Evolutionary conservation across 148 eudicot genomes (phyloP).

Genomic region (Heliosperma pusillum): DNA sequence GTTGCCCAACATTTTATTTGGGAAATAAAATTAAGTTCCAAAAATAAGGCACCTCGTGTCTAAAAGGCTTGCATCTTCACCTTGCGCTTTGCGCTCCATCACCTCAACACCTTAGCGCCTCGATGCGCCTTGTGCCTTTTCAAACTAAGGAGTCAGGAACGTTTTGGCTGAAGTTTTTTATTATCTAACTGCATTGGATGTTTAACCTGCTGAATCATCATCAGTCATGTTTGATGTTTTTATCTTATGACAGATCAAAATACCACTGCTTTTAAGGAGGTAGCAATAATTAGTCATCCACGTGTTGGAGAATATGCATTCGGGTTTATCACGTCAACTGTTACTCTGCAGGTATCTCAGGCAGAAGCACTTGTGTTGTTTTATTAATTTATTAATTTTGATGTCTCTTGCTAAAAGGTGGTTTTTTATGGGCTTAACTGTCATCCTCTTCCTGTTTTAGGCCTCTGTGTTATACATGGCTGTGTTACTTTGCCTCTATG

Average conservation of each 20-base stretch:
- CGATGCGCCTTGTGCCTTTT: too few relatives aligned
- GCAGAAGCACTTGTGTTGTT: constrained; percentile 4
- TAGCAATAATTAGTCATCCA: constrained; percentile 88
- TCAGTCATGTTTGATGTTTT: neutral
- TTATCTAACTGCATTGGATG: neutral
- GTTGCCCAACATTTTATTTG: too few relatives aligned
- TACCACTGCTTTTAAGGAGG: constrained; percentile 93
- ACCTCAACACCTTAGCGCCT: too few relatives aligned
- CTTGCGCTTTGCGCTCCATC: too few relatives aligned
- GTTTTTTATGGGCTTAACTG: neutral
- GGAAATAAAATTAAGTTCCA: too few relatives aligned
- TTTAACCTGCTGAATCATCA: neutral
- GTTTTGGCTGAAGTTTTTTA: neutral
- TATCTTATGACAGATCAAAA: constrained; percentile 57
- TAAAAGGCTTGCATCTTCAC: too few relatives aligned
- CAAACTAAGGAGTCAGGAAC: too few relatives aligned
- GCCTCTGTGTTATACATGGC: neutral
- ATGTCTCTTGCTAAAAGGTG: neutral
- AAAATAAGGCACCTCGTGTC: too few relatives aligned
- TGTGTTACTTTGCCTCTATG: too few relatives aligned
- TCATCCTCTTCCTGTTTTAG: neutral
- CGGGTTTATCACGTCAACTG: constrained; percentile 79
- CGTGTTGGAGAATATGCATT: constrained; percentile 95
- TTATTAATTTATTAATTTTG: neutral
- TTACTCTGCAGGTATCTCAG: constrained; percentile 56